Conservation (phyloP, 2,329 filamentous ascomycete genomes). For the Paecilomyces variotii region DNA sequence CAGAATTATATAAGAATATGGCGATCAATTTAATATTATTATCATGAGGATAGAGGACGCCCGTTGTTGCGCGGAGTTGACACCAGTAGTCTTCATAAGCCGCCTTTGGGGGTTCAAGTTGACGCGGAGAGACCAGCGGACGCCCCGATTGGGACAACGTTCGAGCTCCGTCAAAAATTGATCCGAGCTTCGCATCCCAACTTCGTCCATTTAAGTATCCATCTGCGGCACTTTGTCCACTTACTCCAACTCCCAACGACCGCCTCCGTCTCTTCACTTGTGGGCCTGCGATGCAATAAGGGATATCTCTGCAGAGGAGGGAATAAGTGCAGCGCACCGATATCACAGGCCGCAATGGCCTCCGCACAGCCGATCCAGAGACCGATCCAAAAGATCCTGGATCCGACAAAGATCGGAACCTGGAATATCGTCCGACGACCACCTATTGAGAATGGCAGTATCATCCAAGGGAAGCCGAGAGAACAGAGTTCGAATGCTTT, state of each 20-base stretch:
- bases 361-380: constrained; percentile 13
- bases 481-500: constrained; percentile 35
- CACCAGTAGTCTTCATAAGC: not conserved
- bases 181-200: constrained; percentile 8
- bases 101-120: constrained; percentile 4
- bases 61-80: constrained; percentile 5
- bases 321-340: constrained; percentile 1
- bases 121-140: not conserved
- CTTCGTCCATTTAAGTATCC: constrained; percentile 10
- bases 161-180: constrained; percentile 26
- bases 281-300: constrained; percentile 12
- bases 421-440: constrained; percentile 29
- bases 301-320: constrained; percentile 3
- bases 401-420: constrained; percentile 31
- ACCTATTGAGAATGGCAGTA: constrained; percentile 22
- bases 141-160: constrained; percentile 4
- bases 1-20: not conserved
- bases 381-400: constrained; percentile 28
- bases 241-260: constrained; percentile 9
- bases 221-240: constrained; percentile 11
- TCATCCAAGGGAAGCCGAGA: constrained; percentile 36
- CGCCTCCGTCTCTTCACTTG: constrained; percentile 2
- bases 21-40: not conserved
- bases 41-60: constrained; percentile 1
- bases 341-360: constrained; percentile 27